Evolutionary conservation across 2,329 filamentous ascomycete genomes (phyloP).

Genomic region (Sodiomyces alkalinus): DNA sequence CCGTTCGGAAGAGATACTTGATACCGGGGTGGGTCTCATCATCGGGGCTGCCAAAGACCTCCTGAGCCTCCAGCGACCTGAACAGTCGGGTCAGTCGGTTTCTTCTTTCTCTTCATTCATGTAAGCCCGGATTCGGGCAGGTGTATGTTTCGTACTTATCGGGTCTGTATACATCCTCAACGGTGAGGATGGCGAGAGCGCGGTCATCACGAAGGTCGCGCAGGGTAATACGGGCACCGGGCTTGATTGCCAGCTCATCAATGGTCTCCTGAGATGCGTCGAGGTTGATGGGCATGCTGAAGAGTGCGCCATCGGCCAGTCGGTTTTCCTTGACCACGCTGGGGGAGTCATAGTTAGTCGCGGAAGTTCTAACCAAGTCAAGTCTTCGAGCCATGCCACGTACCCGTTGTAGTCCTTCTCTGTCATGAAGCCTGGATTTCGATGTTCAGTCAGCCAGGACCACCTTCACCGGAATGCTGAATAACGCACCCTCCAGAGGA

Average conservation of each 20-base stretch:
- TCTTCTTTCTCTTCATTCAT: background rate
- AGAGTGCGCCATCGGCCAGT: conserved; percentile 76
- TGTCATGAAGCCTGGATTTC: conserved; percentile 73
- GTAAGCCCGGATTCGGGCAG: background rate
- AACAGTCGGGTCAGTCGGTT: conserved; percentile 27
- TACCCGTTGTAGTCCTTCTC: conserved; percentile 94
- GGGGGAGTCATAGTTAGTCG: too few species aligned
- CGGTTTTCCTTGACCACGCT: conserved; percentile 84
- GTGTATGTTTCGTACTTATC: conserved; percentile 60
- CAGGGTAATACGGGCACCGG: conserved; percentile 70
- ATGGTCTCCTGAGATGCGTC: conserved; percentile 67
- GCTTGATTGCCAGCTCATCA: conserved; percentile 58
- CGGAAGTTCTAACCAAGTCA: too few species aligned
- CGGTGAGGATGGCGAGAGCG: conserved; percentile 86
- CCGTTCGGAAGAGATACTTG: conserved; percentile 70
- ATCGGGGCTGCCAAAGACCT: conserved; percentile 75
- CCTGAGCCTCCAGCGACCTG: conserved; percentile 75
- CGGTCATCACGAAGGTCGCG: conserved; percentile 93
- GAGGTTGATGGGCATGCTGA: conserved; percentile 93
- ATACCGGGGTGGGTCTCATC: conserved; percentile 85
- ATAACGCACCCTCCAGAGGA: conserved; percentile 71
- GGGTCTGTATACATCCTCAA: conserved; percentile 89
- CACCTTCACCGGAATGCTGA: background rate
- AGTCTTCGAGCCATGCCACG: too few species aligned
- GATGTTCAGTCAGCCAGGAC: background rate